A percentile compares a stretch with the other conserved stretches of the same genome.
These are phyloP conservation scores for Hanseniaspora occidentalis DNA, from an alignment of 805 yeast species.

Conservation along the genomic window DNA sequence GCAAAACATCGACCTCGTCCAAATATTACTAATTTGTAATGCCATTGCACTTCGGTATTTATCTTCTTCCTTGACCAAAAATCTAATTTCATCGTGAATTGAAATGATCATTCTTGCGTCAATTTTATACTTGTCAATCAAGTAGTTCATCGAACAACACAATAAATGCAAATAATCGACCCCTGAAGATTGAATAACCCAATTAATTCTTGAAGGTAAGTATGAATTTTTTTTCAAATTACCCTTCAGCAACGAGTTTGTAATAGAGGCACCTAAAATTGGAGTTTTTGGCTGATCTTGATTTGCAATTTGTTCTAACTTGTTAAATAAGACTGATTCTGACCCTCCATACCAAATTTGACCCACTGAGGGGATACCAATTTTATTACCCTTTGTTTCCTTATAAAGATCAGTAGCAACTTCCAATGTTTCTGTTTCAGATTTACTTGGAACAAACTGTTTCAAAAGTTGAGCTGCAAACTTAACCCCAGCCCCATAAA, in stretches of 20 bases:
- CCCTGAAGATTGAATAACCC: constrained; percentile 98
- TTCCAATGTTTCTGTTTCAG: constrained; percentile 51
- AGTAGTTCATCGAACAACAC: constrained; percentile 77
- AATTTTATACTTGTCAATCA: constrained; percentile 48
- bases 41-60: constrained; percentile 68
- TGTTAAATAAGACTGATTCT: constrained; percentile 84
- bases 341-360: constrained; percentile 75
- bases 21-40: constrained; percentile 76
- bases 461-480: constrained; percentile 78
- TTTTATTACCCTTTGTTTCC: constrained; percentile 65
- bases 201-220: constrained; percentile 83
- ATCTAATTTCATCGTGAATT: constrained; percentile 92
- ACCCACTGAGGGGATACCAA: constrained; percentile 6
- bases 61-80: constrained; percentile 61
- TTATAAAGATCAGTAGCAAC: constrained; percentile 60
- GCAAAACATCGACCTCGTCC: constrained; percentile 95
- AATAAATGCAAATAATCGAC: constrained; percentile 88
- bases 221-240: constrained; percentile 57
- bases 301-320: constrained; percentile 76
- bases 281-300: constrained; percentile 79
- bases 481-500: constrained; percentile 92
- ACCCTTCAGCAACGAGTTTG: constrained; percentile 59
- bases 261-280: constrained; percentile 83
- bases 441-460: constrained; percentile 62
- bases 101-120: constrained; percentile 74